phyloP scores from a whole-genome alignment of 2,329 filamentous ascomycete genomes.

The Chrysoporthe deuterocubensis region DNA sequence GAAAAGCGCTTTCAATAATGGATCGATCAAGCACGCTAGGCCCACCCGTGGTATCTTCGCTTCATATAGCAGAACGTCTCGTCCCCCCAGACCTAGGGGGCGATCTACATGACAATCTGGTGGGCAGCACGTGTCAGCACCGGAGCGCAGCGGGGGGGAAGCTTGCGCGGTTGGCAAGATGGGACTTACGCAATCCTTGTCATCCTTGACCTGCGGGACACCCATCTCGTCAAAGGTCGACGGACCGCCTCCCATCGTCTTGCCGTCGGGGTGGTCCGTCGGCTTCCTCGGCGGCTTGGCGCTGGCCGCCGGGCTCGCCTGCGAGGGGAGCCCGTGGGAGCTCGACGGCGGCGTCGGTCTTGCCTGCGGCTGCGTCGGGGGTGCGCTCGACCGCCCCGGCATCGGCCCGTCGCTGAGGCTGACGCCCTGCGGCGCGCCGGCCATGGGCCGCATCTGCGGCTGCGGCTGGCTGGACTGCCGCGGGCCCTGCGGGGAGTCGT shows the following conservation, averaged over 20 bases:
- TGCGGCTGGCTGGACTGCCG: slow-evolving; percentile 23
- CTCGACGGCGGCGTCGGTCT: slow-evolving; percentile 29
- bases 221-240: slow-evolving; percentile 99
- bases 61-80: background rate
- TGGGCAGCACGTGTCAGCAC: background rate
- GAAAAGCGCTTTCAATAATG: background rate
- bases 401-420: slow-evolving; percentile 21
- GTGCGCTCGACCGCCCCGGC: slow-evolving; percentile 43
- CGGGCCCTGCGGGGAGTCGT: slow-evolving; percentile 12
- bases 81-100: background rate
- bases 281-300: slow-evolving; percentile 31
- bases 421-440: slow-evolving; percentile 9
- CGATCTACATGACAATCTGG: slow-evolving; percentile 7
- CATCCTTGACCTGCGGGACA: slow-evolving; percentile 79
- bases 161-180: background rate
- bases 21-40: background rate
- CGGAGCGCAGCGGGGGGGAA: background rate
- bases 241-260: slow-evolving; percentile 71
- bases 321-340: slow-evolving; percentile 11
- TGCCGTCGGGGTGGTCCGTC: slow-evolving; percentile 42
- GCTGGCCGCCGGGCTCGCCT: slow-evolving; percentile 25
- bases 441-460: slow-evolving; percentile 16
- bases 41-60: slow-evolving; percentile 2
- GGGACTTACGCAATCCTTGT: slow-evolving; percentile 84
- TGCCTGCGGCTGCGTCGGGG: slow-evolving; percentile 38